Conservation (phyloP, 805 yeast genomes). For the Lachancea waltii region DNA sequence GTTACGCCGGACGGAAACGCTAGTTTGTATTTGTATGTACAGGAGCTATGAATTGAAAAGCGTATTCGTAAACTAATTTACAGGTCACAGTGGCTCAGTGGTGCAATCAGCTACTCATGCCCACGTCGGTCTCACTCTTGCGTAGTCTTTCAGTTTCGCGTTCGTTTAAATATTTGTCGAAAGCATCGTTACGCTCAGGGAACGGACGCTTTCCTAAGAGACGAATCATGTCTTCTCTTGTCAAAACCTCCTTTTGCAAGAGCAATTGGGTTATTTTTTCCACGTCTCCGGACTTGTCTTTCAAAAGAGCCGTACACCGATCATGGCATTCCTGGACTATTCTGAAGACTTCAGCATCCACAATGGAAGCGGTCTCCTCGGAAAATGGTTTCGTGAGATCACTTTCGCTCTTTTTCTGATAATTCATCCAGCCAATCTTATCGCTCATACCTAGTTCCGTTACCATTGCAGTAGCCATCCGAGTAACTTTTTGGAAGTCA, state of each 20-base stretch:
- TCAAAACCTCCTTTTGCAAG: conserved; percentile 78
- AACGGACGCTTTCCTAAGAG: conserved; percentile 88
- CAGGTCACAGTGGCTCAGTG: not conserved
- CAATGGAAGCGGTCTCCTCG: conserved; percentile 73
- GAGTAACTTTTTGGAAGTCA: conserved; percentile 86
- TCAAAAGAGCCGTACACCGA: conserved; percentile 61
- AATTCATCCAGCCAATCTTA: conserved; percentile 61
- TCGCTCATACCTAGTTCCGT: conserved; percentile 83
- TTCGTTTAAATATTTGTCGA: conserved; percentile 36
- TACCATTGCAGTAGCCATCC: conserved; percentile 86
- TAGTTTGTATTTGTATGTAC: not conserved
- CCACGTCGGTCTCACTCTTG: conserved; percentile 18
- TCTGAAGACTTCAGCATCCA: conserved; percentile 77
- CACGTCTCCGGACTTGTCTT: conserved; percentile 66
- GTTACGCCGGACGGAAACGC: not conserved
- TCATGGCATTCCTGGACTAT: conserved; percentile 71
- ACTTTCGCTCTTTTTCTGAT: conserved; percentile 61
- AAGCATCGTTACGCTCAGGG: conserved; percentile 85
- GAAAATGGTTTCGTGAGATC: conserved; percentile 81
- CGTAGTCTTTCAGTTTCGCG: conserved; percentile 23
- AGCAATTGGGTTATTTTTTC: conserved; percentile 83
- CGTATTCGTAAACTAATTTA: not conserved
- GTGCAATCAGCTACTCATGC: conserved; percentile 3
- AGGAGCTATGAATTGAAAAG: not conserved
- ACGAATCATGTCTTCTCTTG: conserved; percentile 89